These are phyloP conservation scores for Saccharomycopsis sp. DNA, from an alignment of 805 yeast species.

Conservation along the genomic window DNA sequence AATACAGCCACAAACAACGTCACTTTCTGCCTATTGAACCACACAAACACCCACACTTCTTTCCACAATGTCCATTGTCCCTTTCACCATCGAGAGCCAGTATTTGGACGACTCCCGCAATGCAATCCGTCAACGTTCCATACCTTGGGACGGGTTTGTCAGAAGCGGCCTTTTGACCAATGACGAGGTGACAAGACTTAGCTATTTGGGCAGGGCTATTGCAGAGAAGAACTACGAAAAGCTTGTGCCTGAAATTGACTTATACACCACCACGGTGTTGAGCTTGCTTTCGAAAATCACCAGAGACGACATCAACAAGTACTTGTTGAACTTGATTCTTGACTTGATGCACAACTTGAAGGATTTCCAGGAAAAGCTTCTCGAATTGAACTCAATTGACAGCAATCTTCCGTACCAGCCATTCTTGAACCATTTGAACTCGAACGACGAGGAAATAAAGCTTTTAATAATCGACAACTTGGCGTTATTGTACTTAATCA, in stretches of 20 bases:
- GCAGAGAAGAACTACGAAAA: slow-evolving; percentile 36
- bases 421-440: slow-evolving; percentile 43
- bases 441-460: slow-evolving; percentile 50
- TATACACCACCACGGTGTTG: slow-evolving; percentile 49
- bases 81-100: slow-evolving; percentile 47
- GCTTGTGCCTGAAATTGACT: slow-evolving; percentile 38
- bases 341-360: slow-evolving; percentile 42
- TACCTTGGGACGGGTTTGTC: slow-evolving; percentile 89
- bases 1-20: too few species aligned
- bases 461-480: slow-evolving; percentile 50
- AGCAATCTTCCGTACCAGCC: slow-evolving; percentile 46
- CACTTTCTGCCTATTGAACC: too few species aligned
- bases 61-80: not conserved
- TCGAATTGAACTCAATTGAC: slow-evolving; percentile 14
- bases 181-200: slow-evolving; percentile 55
- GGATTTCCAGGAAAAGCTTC: slow-evolving; percentile 13
- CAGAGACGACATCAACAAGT: slow-evolving; percentile 61
- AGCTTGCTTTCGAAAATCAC: slow-evolving; percentile 45
- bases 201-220: slow-evolving; percentile 31
- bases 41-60: too few species aligned
- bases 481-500: slow-evolving; percentile 38
- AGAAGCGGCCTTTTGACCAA: slow-evolving; percentile 61
- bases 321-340: slow-evolving; percentile 52
- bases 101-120: slow-evolving; percentile 58
- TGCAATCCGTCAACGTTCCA: slow-evolving; percentile 67